phyloP scores from a whole-genome alignment of 768 basidiomycete genomes.

The Xerocomus spinulosus region DNA sequence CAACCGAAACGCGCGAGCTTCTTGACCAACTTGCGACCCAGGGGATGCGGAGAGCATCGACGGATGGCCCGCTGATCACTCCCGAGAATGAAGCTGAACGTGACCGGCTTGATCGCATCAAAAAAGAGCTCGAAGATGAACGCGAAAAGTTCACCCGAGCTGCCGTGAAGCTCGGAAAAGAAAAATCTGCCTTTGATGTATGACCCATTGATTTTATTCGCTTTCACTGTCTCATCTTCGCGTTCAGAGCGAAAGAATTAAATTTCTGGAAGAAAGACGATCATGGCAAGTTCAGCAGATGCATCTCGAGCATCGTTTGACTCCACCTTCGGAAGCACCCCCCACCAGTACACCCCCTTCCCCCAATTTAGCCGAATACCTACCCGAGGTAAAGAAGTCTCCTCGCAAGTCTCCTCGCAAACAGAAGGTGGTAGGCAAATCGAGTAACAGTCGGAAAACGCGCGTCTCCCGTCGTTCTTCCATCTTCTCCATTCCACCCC shows the following conservation, averaged over 20 bases:
- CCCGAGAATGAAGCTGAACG: slow-evolving; percentile 52
- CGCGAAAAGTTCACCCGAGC: slow-evolving; percentile 61
- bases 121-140: slow-evolving; percentile 59
- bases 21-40: slow-evolving; percentile 52
- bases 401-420: slow-evolving; percentile 44
- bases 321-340: slow-evolving; percentile 24
- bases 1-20: slow-evolving; percentile 46
- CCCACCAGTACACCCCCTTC: slow-evolving; percentile 12
- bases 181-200: slow-evolving; percentile 66
- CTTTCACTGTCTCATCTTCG: slow-evolving; percentile 1
- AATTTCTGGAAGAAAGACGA: slow-evolving; percentile 65
- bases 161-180: slow-evolving; percentile 56
- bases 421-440: slow-evolving; percentile 45
- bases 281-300: slow-evolving; percentile 66
- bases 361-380: slow-evolving; percentile 21
- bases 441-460: slow-evolving; percentile 40
- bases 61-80: slow-evolving; percentile 47
- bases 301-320: slow-evolving; percentile 52
- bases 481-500: slow-evolving; percentile 33
- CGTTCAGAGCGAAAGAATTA: slow-evolving; percentile 54
- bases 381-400: slow-evolving; percentile 36
- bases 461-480: slow-evolving; percentile 46
- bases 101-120: slow-evolving; percentile 48
- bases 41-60: slow-evolving; percentile 29
- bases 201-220: neutral